A percentile compares a stretch with the other conserved stretches of the same genome.
These are phyloP conservation scores for Mucor sp. DNA, from an alignment of 371 early-diverging fungal genomes.

Conservation along the genomic window DNA sequence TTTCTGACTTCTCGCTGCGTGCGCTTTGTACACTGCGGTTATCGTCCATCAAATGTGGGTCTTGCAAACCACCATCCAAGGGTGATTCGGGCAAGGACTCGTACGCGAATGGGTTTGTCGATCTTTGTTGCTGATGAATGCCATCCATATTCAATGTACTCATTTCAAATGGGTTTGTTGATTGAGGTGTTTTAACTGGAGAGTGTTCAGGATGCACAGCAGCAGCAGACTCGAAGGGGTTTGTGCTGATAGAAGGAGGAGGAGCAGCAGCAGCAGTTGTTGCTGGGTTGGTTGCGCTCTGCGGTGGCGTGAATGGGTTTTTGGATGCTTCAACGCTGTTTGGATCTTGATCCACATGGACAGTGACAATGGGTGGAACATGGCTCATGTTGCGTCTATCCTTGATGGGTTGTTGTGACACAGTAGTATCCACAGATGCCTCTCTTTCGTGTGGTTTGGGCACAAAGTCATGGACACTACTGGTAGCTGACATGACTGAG, in stretches of 20 bases:
- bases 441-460: background rate
- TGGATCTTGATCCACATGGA: background rate
- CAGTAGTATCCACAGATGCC: background rate
- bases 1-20: background rate
- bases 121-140: background rate
- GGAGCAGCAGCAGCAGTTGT: background rate
- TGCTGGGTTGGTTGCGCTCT: background rate
- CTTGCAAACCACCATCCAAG: background rate
- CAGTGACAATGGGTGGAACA: slow-evolving; percentile 9
- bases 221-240: background rate
- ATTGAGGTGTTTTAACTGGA: background rate
- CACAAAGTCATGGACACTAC: background rate
- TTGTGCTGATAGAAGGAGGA: background rate
- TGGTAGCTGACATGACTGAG: background rate
- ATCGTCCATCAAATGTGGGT: background rate
- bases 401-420: background rate
- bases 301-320: slow-evolving; percentile 1
- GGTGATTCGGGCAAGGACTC: background rate
- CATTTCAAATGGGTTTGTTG: slow-evolving; percentile 2
- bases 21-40: background rate
- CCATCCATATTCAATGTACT: background rate
- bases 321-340: background rate
- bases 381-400: slow-evolving; percentile 10
- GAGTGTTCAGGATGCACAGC: background rate
- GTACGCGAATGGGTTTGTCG: background rate